A percentile compares a stretch with the other conserved stretches of the same genome.
These are phyloP conservation scores for Calycina herbarum DNA, from an alignment of 2,329 filamentous ascomycete genomes.

Conservation along the genomic window DNA sequence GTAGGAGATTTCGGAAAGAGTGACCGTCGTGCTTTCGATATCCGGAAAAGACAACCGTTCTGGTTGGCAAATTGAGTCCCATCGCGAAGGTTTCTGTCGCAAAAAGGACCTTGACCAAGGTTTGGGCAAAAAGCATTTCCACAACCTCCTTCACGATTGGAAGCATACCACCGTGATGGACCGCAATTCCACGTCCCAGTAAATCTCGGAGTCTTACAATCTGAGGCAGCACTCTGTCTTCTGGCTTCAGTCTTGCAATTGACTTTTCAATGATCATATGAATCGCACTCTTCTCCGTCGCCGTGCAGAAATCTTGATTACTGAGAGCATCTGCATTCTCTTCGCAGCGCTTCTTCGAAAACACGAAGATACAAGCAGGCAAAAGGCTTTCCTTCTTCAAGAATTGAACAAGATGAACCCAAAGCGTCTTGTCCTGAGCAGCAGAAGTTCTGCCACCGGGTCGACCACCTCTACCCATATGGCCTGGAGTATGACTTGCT, in stretches of 20 bases:
- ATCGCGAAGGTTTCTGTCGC: slow-evolving; percentile 98
- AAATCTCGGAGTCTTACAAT: slow-evolving; percentile 86
- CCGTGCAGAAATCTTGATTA: slow-evolving; percentile 93
- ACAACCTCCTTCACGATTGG: slow-evolving; percentile 98
- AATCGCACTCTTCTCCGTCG: slow-evolving; percentile 90
- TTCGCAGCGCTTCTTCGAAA: slow-evolving; percentile 96
- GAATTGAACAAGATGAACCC: slow-evolving; percentile 93
- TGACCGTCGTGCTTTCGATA: slow-evolving; percentile 96
- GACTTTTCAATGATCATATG: slow-evolving; percentile 98
- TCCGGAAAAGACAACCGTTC: slow-evolving; percentile 96
- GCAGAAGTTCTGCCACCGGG: slow-evolving; percentile 84
- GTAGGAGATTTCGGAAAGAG: slow-evolving; percentile 83
- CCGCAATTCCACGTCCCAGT: slow-evolving; percentile 84
- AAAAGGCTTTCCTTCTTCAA: slow-evolving; percentile 83
- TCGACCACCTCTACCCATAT: slow-evolving; percentile 86
- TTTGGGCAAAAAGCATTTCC: slow-evolving; percentile 93
- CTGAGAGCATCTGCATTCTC: slow-evolving; percentile 94
- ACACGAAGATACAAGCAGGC: slow-evolving; percentile 95
- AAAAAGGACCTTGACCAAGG: slow-evolving; percentile 93
- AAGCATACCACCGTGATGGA: slow-evolving; percentile 90
- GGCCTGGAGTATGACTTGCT: slow-evolving; percentile 62
- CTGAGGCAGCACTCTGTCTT: slow-evolving; percentile 88
- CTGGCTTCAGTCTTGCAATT: slow-evolving; percentile 83
- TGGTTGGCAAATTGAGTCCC: slow-evolving; percentile 92
- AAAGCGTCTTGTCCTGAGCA: slow-evolving; percentile 92